Evolutionary conservation across 148 eudicot species (phyloP).

Genomic region (Diospyros lotus): DNA sequence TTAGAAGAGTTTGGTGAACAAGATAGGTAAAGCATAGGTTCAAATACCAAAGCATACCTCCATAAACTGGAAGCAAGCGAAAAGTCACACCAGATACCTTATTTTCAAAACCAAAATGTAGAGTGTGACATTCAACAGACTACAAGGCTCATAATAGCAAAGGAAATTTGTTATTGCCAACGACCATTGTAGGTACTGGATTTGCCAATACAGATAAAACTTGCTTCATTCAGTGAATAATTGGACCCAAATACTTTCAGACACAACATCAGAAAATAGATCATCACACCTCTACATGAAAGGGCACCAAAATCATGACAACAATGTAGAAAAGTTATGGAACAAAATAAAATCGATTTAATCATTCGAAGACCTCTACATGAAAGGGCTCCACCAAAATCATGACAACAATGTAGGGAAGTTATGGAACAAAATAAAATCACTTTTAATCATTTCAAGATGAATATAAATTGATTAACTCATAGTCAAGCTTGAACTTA

Average conservation of each 20-base stretch:
- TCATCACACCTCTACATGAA: neutral
- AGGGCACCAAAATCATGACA: neutral
- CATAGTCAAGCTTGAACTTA: too few species aligned
- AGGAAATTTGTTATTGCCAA: neutral
- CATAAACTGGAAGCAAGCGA: neutral
- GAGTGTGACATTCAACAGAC: neutral
- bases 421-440: too few species aligned
- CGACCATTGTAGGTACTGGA: neutral
- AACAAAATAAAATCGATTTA: too few species aligned
- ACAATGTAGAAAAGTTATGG: neutral
- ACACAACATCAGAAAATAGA: neutral
- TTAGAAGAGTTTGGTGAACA: neutral
- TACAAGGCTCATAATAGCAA: neutral
- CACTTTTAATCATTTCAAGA: too few species aligned
- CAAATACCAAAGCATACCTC: neutral
- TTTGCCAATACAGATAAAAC: neutral
- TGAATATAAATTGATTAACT: too few species aligned
- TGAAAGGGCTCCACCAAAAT: too few species aligned
- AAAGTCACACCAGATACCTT: too few species aligned
- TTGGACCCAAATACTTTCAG: neutral
- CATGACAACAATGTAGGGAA: too few species aligned
- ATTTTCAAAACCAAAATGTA: neutral
- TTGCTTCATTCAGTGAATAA: neutral
- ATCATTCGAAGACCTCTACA: too few species aligned
- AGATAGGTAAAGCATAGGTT: neutral